Conservation (phyloP, 441 rosid species). For the Eruca vesicaria region DNA sequence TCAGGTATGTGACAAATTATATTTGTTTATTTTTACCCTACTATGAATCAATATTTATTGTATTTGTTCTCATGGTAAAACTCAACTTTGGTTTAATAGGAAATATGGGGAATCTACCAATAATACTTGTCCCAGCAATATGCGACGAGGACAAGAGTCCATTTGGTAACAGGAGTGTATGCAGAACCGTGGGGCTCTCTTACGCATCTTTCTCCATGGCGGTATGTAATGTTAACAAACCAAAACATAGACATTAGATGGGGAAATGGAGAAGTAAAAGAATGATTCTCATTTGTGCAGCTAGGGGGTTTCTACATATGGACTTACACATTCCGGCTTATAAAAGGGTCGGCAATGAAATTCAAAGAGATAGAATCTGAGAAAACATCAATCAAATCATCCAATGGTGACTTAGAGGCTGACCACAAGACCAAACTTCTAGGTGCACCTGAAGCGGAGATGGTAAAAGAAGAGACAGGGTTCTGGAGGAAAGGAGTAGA, state of each 20-base stretch:
- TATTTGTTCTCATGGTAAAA: background rate
- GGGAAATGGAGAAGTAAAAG: background rate
- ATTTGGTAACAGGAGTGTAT: constrained; percentile 48
- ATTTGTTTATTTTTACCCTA: background rate
- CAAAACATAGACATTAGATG: background rate
- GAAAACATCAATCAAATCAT: constrained; percentile 37
- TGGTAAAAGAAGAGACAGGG: constrained; percentile 31
- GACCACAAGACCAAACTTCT: constrained; percentile 51
- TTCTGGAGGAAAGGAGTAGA: constrained; percentile 38
- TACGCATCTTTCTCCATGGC: constrained; percentile 88
- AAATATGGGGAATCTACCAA: constrained; percentile 68
- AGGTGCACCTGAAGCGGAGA: constrained; percentile 24
- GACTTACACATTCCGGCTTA: constrained; percentile 68
- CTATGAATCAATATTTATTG: background rate
- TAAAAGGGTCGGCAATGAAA: constrained; percentile 50
- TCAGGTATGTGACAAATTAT: constrained; percentile 27
- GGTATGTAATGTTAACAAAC: constrained; percentile 36
- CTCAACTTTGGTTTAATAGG: constrained; percentile 34
- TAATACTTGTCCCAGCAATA: constrained; percentile 66
- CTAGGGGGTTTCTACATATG: constrained; percentile 89
- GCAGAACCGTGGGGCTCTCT: constrained; percentile 57
- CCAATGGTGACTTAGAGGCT: constrained; percentile 57
- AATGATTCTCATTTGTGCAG: constrained; percentile 39
- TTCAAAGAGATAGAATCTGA: constrained; percentile 43
- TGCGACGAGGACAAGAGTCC: constrained; percentile 66